Evolutionary conservation across 2,329 filamentous ascomycete genomes (phyloP), one percentile per base, ranked within the genome.

Genomic region (Trichoderma brevicompactum): DNA sequence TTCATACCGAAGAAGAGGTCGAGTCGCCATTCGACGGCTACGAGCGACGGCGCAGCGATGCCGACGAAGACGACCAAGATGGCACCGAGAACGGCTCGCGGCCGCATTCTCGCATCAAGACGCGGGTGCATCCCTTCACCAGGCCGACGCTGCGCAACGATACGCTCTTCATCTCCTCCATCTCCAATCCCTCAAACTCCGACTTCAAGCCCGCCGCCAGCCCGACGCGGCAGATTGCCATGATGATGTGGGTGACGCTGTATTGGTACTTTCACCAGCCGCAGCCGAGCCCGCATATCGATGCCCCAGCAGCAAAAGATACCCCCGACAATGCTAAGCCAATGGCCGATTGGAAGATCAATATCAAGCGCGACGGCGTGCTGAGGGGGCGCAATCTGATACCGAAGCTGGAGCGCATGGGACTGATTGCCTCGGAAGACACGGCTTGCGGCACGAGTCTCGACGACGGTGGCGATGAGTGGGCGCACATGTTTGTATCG

Each of bases 231-330:
- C 92, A 96, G 79, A 92, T 97, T 67, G 94, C 94, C 70, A 93
- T 97, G 92, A 96, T 97, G 90, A 84, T 98, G 7, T 98, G 92
- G 92, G 88, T 93, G 40, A 94, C 92, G 1, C 81, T 98, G 48
- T 97, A 92, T 81, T 98, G 94, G 94, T 98, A 98, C 81, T 98
- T 97, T 72, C 94, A 97, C 79, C 92, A 96, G 76, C 85, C 88
- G 1, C 85, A 89, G 71, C 94, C 94, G 0, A 81, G 84, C 23
- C 82, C 85, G 0, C 84, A 86, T 56, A 74, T 95, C 40, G 82
- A 83, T 17, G 91, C 86, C 7, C 80, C 86, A 5, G 81, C 85
- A 0, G 91, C 89, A 1, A 85, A 83, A 69, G 75, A 82, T 65
- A 94, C 92, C 0, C 90, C 90, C 0, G 80, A 85, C 17, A 75